Evolutionary conservation across 1,139 yeast species (phyloP).

Genomic region (Meyerozyma elateridarum): DNA sequence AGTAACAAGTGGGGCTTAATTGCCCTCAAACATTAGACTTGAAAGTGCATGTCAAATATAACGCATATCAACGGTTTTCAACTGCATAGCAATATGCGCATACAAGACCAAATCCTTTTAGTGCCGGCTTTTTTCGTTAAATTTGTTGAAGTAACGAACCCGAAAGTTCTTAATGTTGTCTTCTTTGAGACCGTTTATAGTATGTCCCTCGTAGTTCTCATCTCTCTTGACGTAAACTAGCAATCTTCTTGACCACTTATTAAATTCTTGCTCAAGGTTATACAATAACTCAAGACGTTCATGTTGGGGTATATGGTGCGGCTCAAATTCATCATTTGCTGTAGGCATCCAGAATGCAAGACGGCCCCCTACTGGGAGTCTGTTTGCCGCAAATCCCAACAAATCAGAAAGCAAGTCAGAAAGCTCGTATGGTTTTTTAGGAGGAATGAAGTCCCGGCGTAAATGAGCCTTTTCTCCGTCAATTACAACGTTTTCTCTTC

Average conservation of each 20-base stretch:
- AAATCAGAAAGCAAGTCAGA: constrained; percentile 74
- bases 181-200: constrained; percentile 42
- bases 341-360: constrained; percentile 98
- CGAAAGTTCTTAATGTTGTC: constrained; percentile 57
- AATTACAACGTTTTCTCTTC: constrained; percentile 65
- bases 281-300: constrained; percentile 64
- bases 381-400: constrained; percentile 62
- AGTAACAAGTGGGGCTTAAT: too few relatives aligned
- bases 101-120: too few relatives aligned
- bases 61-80: background rate
- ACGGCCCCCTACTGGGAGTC: constrained; percentile 72
- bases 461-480: constrained; percentile 77
- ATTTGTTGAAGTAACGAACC: constrained; percentile 73
- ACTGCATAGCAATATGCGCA: too few relatives aligned
- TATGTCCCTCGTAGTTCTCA: constrained; percentile 50
- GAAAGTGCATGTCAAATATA: constrained; percentile 8
- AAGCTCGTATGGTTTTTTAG: constrained; percentile 85
- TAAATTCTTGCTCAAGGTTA: constrained; percentile 80
- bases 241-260: constrained; percentile 87
- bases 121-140: constrained; percentile 37
- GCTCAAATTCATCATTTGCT: constrained; percentile 79
- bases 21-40: constrained; percentile 6
- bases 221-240: constrained; percentile 75
- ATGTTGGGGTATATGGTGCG: constrained; percentile 77
- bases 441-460: constrained; percentile 81